Evolutionary conservation across 2,329 filamentous ascomycete species (phyloP).

Genomic region (Coniochaeta sp.): DNA sequence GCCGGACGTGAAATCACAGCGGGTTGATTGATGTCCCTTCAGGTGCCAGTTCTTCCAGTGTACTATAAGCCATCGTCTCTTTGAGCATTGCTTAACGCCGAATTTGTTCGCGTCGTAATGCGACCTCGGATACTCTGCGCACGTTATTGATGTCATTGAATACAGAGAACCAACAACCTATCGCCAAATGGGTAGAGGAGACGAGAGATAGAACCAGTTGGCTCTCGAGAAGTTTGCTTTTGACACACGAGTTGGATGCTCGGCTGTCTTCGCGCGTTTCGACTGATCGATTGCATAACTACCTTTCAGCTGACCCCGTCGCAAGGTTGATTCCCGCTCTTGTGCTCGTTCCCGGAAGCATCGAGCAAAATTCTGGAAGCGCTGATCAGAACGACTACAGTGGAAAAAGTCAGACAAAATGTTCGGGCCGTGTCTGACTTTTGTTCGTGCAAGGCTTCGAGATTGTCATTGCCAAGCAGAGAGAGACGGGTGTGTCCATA

Average conservation of each 20-base stretch:
- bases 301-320: background rate
- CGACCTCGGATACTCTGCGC: too few relatives aligned
- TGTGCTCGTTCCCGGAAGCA: background rate
- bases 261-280: too few relatives aligned
- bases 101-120: too few relatives aligned
- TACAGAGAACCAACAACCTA: too few relatives aligned
- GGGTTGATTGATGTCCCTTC: background rate
- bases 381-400: background rate
- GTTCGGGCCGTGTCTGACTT: background rate
- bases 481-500: background rate
- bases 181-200: too few relatives aligned
- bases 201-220: too few relatives aligned
- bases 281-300: too few relatives aligned
- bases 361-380: background rate
- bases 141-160: background rate
- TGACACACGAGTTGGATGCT: too few relatives aligned
- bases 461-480: background rate
- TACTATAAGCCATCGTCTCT: background rate
- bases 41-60: too few relatives aligned
- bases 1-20: background rate
- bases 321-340: background rate
- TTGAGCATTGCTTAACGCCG: background rate
- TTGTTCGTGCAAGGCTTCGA: background rate
- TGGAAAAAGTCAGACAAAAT: background rate
- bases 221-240: too few relatives aligned